Evolutionary conservation across 1,284 basidiomycete species (phyloP).

Genomic region (Meripilus lineatus): DNA sequence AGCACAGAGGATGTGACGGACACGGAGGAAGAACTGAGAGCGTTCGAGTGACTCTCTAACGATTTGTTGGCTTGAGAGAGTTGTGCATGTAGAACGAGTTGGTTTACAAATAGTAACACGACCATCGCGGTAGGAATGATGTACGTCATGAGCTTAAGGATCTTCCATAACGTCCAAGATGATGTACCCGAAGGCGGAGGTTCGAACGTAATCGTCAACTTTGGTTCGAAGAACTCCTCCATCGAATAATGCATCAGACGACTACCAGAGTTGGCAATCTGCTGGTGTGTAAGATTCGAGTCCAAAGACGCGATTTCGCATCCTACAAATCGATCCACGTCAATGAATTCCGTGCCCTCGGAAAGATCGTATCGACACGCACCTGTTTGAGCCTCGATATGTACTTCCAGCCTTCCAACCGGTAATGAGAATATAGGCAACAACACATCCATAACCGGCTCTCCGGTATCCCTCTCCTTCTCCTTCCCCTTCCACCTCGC

Average conservation of each 20-base stretch:
- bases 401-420: conserved; percentile 59
- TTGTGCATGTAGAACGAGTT: conserved; percentile 32
- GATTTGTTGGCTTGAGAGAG: conserved; percentile 32
- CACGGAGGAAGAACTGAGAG: conserved; percentile 2
- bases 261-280: background rate
- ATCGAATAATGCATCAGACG: conserved; percentile 4
- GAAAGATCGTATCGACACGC: conserved; percentile 17
- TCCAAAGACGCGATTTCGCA: conserved; percentile 2
- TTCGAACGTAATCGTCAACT: conserved; percentile 1
- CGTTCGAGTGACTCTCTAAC: conserved; percentile 23
- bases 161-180: background rate
- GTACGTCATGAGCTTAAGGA: background rate
- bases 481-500: conserved; percentile 18
- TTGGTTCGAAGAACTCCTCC: conserved; percentile 10
- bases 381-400: conserved; percentile 50
- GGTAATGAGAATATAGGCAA: conserved; percentile 66
- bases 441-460: conserved; percentile 40
- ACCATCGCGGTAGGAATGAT: conserved; percentile 9
- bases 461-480: conserved; percentile 30
- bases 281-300: conserved; percentile 8
- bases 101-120: conserved; percentile 29
- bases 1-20: conserved; percentile 3
- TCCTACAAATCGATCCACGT: conserved; percentile 7
- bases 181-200: conserved; percentile 1
- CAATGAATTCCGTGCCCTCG: background rate